phyloP scores from a whole-genome alignment of 1,284 basidiomycete genomes.

The Ganoderma resinaceum region DNA sequence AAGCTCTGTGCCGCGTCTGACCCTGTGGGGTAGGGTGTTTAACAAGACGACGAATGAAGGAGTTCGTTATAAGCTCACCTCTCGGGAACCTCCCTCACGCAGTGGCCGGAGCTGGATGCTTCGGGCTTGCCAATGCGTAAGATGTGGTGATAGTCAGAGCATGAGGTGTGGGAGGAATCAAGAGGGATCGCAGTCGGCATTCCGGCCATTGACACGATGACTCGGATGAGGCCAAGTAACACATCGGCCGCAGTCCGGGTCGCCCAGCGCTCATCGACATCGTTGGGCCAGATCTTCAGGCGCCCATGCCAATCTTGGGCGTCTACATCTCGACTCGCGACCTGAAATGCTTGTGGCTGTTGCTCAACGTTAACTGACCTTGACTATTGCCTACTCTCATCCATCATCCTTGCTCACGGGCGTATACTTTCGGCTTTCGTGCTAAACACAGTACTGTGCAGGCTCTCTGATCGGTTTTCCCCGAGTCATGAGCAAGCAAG shows the following conservation, averaged over 20 bases:
- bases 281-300: not conserved
- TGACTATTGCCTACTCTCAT: not conserved
- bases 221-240: not conserved
- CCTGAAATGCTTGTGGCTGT: not conserved
- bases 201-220: not conserved
- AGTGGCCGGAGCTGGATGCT: not conserved
- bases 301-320: not conserved
- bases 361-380: no score
- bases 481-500: conserved; percentile 26
- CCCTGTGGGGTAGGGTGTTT: not conserved
- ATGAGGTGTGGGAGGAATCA: not conserved
- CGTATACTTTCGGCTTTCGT: not conserved
- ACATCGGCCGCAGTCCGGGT: not conserved
- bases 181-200: not conserved
- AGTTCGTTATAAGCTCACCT: not conserved
- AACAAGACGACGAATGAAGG: not conserved
- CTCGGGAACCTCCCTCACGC: not conserved
- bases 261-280: no score
- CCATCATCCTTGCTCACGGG: not conserved
- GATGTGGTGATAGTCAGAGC: not conserved
- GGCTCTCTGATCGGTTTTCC: not conserved
- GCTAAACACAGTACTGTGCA: not conserved
- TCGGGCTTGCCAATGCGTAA: not conserved
- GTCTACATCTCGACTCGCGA: not conserved
- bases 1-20: not conserved